Evolutionary conservation across 345 rosid genomes (phyloP), one percentile per base, ranked within the genome.

Genomic region (Syzygium jambos): DNA sequence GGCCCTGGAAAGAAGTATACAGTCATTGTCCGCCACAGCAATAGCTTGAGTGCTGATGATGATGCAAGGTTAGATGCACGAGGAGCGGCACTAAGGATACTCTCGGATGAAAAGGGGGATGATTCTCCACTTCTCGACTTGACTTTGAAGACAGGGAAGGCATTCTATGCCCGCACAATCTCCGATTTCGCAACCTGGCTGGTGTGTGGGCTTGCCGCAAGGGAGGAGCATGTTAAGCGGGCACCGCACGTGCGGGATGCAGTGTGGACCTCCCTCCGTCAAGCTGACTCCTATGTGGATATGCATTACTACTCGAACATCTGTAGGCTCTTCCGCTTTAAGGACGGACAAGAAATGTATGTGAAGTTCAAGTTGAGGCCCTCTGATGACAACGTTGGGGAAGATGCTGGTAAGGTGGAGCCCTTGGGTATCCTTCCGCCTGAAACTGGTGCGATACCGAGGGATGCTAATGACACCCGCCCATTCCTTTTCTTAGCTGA

Each of bases 371-470:
- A 93, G 93, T 55, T 95, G 88, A 63, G 93, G 89, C 96, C 95
- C 63, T 84, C 2, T 54, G 93, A 93, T 83, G 90, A 89, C 56
- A 89, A 57, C 51, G 90, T 93, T 11, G 51, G 77, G 38, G 95
- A 94, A 90, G 95, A 95, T 88, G 84, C 91, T 22, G 94, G 96
- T 3, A 92, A 94, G 87, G 97, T 94, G 46, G 96, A 93, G 87
- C 96, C 97, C 13, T 46, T 43, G 2, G 95, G 94, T 54, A 93
- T 94, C 89, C 95, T 94, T n/a, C 97, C 97, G 43, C 97, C 95
- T n/a, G 97, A 95, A 88, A 95, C 97, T 23, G 97, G 97, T 51
- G 95, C 97, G 46, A 93, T 95, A 88, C 95, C 96, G 1, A 90
- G 95, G 89, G 91, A 93, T 46, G 91, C 90, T 23, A 91, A 90